A percentile compares a stretch with the other conserved stretches of the same genome.
phyloP scores from a whole-genome alignment of 169 alveolate genomes.

The Eimeria sp. region DNA sequence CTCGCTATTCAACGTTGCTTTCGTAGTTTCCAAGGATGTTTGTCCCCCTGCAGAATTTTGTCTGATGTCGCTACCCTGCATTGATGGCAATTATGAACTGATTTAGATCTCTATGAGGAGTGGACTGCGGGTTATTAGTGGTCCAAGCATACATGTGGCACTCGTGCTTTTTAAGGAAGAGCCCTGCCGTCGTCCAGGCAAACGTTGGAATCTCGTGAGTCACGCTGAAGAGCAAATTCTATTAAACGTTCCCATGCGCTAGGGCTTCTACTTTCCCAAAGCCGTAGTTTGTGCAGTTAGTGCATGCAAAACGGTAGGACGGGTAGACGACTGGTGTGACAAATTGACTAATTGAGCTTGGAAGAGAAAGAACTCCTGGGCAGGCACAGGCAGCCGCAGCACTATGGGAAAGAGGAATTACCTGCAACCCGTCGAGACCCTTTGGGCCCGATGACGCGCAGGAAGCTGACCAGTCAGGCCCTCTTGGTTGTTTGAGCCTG shows the following conservation, averaged over 20 bases:
- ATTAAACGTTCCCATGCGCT: neutral
- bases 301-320: neutral
- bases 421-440: slow-evolving; percentile 23
- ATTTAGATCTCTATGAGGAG: no score
- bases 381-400: neutral
- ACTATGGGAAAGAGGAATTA: neutral
- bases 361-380: neutral
- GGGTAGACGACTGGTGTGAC: neutral
- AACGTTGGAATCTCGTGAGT: neutral
- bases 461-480: slow-evolving; percentile 67
- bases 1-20: neutral
- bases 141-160: neutral
- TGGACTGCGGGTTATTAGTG: neutral
- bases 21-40: neutral
- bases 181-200: neutral
- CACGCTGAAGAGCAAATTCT: neutral
- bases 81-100: neutral
- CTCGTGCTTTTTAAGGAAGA: neutral
- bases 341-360: neutral
- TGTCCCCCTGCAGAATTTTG: slow-evolving; percentile 7
- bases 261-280: no score
- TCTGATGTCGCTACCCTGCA: slow-evolving; percentile 8
- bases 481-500: slow-evolving; percentile 52
- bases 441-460: slow-evolving; percentile 52
- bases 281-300: neutral